phyloP scores from a whole-genome alignment of 345 rosid species.

The Isatis tinctoria region DNA sequence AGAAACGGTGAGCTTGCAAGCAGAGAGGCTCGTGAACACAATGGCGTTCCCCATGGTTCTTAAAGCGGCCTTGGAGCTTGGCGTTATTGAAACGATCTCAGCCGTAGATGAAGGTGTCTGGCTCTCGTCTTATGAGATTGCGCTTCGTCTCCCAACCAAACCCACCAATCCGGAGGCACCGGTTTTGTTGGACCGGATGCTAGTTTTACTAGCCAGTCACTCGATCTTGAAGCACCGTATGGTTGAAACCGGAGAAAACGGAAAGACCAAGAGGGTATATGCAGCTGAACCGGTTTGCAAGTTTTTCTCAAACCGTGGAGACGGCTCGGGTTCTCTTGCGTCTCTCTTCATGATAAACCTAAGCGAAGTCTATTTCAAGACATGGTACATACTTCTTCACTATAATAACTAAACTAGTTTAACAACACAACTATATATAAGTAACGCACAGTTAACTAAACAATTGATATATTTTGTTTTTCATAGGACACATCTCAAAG shows the following conservation, averaged over 20 bases:
- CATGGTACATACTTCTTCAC: conserved; percentile 27
- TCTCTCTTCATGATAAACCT: neutral
- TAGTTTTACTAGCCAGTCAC: conserved; percentile 40
- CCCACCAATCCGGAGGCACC: conserved; percentile 38
- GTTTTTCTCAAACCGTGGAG: conserved; percentile 14
- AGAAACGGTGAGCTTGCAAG: conserved; percentile 16
- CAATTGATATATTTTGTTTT: neutral
- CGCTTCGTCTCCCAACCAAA: conserved; percentile 17
- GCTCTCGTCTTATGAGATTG: conserved; percentile 43
- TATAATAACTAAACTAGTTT: too few species aligned
- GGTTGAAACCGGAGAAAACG: conserved; percentile 1
- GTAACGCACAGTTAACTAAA: neutral
- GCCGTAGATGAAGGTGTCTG: conserved; percentile 22
- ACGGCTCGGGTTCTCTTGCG: conserved; percentile 12
- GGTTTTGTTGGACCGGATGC: conserved; percentile 46
- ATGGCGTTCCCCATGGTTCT: conserved; percentile 40
- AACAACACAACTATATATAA: too few species aligned
- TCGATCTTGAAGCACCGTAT: conserved; percentile 34
- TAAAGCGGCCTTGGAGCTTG: conserved; percentile 42
- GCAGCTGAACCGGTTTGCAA: conserved; percentile 22
- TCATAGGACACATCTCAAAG: conserved; percentile 40
- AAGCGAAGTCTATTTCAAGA: conserved; percentile 11
- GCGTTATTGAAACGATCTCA: conserved; percentile 39
- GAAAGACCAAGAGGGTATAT: conserved; percentile 7
- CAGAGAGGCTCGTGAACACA: neutral